Evolutionary conservation across 2,329 filamentous ascomycete species (phyloP), one percentile per base, ranked within the genome.

Genomic region (Aspergillus glaucus): DNA sequence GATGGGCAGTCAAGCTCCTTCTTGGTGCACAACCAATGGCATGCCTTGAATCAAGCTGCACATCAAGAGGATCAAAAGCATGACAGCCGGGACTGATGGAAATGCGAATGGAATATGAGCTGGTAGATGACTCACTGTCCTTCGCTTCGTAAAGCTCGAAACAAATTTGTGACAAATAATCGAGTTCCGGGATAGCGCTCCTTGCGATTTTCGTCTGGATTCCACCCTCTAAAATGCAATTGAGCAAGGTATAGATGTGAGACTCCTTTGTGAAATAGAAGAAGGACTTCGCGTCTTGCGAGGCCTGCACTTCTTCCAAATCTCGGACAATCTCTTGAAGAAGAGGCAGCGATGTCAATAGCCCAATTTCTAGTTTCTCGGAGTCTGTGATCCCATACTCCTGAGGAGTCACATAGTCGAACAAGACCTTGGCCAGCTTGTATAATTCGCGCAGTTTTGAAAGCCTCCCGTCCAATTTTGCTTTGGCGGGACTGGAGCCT

Each of bases 181-280:
- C 93, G 30, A 98, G 83, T 71, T 98, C 93, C 0, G 93, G 93
- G 55, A 98, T 98, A 37, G 88, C 90, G 62, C 89, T 91, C 34
- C 94, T 86, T 60, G 89, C 87, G 63, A 98, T 97, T 74, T 98
- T 98, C 21, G 92, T 96, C 64, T 94, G 87, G 56, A 98, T 88
- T 26, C 93, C 94, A 52, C 94, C 93, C 68, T 98, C 93, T 22
- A 98, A 80, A 58, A 98, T 97, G 67, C 92, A 97, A 69, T 98
- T 98, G 50, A 98, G 81, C 4, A 98, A 79, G 4, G 93, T 98
- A 73, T 98, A 98, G 55, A 98, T 96, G 67, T 98, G 93, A 0
- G 89, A 95, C 71, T 98, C 93, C 70, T 98, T 98, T 55, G 93
- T 98, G 70, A 98, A 98, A 74, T 98, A 98, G 71, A 97, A 88